Percentiles rank a stretch among this genome's conserved stretches.
These are phyloP conservation scores for Zygoascus sp. DNA, from an alignment of 1,139 yeast genomes.

Conservation along the genomic window DNA sequence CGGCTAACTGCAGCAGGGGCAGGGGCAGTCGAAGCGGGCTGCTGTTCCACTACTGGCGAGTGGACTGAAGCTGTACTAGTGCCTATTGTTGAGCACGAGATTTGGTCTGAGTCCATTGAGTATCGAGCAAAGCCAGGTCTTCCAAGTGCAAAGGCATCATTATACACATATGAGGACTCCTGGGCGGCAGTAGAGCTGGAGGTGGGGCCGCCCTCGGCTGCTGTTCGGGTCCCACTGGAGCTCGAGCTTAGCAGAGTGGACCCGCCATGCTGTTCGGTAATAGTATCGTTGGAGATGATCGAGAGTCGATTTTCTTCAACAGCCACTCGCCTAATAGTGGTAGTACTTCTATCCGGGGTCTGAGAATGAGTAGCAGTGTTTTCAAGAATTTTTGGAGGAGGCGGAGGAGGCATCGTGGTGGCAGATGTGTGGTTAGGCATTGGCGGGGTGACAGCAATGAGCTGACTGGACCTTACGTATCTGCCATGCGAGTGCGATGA, in stretches of 20 bases:
- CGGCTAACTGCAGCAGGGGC: conserved; percentile 8
- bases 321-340: conserved; percentile 1
- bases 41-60: conserved; percentile 2
- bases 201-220: neutral
- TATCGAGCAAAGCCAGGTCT: conserved; percentile 9
- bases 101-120: conserved; percentile 8
- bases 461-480: conserved; percentile 4
- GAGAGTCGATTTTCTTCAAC: conserved; percentile 6
- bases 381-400: neutral
- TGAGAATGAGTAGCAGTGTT: no score
- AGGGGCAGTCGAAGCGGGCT: neutral
- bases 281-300: conserved; percentile 6
- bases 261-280: conserved; percentile 3
- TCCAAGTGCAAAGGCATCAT: conserved; percentile 5
- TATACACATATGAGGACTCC: neutral
- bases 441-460: conserved; percentile 3
- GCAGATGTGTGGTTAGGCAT: neutral
- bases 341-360: neutral
- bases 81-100: conserved; percentile 8
- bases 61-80: conserved; percentile 4
- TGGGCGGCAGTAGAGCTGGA: neutral
- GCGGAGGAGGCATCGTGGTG: conserved; percentile 10
- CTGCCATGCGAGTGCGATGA: conserved; percentile 9
- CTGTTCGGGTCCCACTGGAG: neutral
- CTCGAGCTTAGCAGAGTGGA: neutral